These are phyloP conservation scores for Mucuna pruriens DNA, from an alignment of 306 rosid species.

Conservation along the genomic window DNA sequence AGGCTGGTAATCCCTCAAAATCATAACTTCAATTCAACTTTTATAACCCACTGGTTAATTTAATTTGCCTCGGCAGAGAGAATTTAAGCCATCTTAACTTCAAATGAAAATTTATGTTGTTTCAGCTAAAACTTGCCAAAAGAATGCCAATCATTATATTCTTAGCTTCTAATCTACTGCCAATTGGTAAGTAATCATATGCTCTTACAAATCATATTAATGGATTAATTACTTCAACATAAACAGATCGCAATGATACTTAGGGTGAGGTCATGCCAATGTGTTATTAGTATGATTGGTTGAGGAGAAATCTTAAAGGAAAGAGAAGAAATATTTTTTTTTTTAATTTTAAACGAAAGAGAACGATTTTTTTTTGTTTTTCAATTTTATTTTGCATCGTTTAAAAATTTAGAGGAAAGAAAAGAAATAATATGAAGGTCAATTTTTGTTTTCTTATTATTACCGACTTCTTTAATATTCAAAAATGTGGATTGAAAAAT, in stretches of 20 bases:
- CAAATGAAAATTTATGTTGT: not conserved
- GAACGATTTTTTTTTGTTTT: too few species aligned
- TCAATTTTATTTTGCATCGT: too few species aligned
- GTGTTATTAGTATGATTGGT: not conserved
- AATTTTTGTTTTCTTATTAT: too few species aligned
- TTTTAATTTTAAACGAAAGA: too few species aligned
- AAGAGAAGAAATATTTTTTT: not conserved
- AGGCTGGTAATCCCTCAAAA: not conserved
- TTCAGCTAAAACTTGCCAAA: not conserved
- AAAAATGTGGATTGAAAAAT: too few species aligned
- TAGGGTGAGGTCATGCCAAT: not conserved
- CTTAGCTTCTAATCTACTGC: slow-evolving; percentile 15
- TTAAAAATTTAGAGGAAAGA: too few species aligned
- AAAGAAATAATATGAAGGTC: too few species aligned
- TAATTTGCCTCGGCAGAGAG: not conserved
- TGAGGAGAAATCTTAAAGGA: not conserved
- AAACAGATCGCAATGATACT: not conserved
- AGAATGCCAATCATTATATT: slow-evolving; percentile 33
- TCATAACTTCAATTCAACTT: not conserved
- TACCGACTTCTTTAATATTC: too few species aligned
- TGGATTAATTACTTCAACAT: slow-evolving; percentile 10
- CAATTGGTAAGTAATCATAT: slow-evolving; percentile 19
- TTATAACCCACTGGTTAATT: not conserved
- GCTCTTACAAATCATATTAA: not conserved
- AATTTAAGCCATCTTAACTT: not conserved